Base-by-base conservation (phyloP, 2,329 filamentous ascomycete species). In the Metarhizium brunneum region DNA sequence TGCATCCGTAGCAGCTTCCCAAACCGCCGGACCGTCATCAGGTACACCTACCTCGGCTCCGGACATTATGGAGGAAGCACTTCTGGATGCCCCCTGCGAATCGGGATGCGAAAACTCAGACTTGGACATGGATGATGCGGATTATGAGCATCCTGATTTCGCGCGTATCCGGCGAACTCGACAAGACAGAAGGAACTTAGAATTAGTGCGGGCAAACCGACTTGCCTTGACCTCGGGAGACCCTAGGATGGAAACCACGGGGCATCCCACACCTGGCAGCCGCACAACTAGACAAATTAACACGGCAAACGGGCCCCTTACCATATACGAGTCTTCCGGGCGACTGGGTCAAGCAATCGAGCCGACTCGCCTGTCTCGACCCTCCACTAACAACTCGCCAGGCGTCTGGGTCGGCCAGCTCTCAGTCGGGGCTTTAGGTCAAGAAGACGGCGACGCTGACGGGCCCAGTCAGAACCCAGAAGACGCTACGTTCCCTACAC, bases 91-190 rank as follows among this genome's bases (percentile, higher is more conserved):
- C 30, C 70, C 75, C 52, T 77, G 78, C 65, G 77, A 83, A 57
- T 79, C 77, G 4, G 76, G 74, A 5, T 78, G 74, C 57, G 80
- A 84, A 47, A 76, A 78, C 51, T 81, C 79, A 1, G 82, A 83
- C 52, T 75, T 73, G 3, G 82, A 83, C 47, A 75, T 74, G 8
- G 79, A 83, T 49, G 73, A 72, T 6, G 77, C 80, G 7, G 76
- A 78, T 11, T 68, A 71, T n/a, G 68, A 71, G 11, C 71, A 68
- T 10, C 52, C 59, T 11, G 55, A 56, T 13, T 56, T 62, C 32
- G 32, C 32, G 10, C 7, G 32, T 11, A 35, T 35, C 38, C 30
- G 47, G 6, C 53, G 54, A 42, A 53, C 56, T n/a, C 60, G 60
- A 45, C 58, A 54, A 6, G 64, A 58, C 8, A 48, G 47, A 36